Evolutionary conservation across 495 filamentous ascomycete genomes (phyloP).

Genomic region (Paragyromitra xinjiangensis): DNA sequence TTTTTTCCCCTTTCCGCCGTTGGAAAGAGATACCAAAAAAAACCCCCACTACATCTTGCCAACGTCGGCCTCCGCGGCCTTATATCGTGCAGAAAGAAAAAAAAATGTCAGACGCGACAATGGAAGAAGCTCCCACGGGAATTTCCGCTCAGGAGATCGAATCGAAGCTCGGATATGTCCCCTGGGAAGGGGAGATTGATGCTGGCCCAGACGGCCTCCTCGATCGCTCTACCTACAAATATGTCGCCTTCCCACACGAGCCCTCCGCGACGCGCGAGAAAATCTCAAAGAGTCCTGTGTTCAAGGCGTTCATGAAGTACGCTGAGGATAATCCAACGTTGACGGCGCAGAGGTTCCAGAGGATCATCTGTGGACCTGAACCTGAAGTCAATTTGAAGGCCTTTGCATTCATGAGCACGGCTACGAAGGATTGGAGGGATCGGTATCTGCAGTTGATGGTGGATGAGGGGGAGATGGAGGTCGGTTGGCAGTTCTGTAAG

Average conservation of each 20-base stretch:
- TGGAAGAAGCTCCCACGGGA: conserved; percentile 18
- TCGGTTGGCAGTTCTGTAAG: conserved; percentile 45
- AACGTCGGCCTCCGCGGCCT: conserved; percentile 2
- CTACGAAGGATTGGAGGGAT: conserved; percentile 44
- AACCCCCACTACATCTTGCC: neutral
- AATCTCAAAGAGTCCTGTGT: conserved; percentile 36
- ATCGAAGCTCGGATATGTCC: conserved; percentile 40
- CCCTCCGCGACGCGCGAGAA: conserved; percentile 30
- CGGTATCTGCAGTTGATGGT: conserved; percentile 44
- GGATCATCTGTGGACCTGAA: conserved; percentile 45
- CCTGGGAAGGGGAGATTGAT: conserved; percentile 47
- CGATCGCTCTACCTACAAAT: conserved; percentile 45
- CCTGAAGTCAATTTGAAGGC: conserved; percentile 43
- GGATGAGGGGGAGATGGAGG: conserved; percentile 47
- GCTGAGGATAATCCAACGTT: conserved; percentile 42
- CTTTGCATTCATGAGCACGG: conserved; percentile 47
- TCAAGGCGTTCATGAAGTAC: conserved; percentile 49
- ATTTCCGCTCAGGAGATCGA: conserved; percentile 34
- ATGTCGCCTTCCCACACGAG: conserved; percentile 46
- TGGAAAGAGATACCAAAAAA: conserved; percentile 1
- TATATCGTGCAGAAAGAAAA: neutral
- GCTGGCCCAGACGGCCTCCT: conserved; percentile 41
- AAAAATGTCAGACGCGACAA: conserved; percentile 41
- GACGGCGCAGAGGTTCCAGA: conserved; percentile 47
- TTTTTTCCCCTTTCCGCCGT: neutral